These are phyloP conservation scores for Boletus sp. DNA, from an alignment of 768 basidiomycete genomes.

Conservation along the genomic window DNA sequence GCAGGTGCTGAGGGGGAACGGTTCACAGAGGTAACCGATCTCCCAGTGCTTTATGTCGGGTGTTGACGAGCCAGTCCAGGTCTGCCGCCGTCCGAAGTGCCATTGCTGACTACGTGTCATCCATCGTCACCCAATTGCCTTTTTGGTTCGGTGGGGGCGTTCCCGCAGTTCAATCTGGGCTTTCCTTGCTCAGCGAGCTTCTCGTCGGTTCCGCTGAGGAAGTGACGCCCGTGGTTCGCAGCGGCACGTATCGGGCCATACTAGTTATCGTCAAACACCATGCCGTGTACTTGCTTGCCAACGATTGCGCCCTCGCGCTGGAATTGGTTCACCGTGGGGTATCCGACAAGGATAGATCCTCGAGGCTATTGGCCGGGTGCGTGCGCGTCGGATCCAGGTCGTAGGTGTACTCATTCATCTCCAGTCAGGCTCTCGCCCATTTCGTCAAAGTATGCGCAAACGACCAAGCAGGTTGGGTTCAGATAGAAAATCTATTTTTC, in stretches of 20 bases:
- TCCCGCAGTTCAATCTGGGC: conserved; percentile 33
- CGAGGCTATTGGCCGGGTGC: conserved; percentile 70
- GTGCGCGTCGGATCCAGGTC: conserved; percentile 14
- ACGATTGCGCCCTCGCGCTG: conserved; percentile 31
- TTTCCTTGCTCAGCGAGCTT: conserved; percentile 33
- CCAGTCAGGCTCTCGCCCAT: conserved; percentile 45
- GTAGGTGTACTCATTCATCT: conserved; percentile 11
- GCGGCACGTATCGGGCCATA: conserved; percentile 42
- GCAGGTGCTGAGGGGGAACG: conserved; percentile 40
- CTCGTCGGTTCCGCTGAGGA: conserved; percentile 49
- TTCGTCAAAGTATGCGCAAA: conserved; percentile 45
- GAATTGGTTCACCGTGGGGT: conserved; percentile 49
- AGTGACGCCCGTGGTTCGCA: conserved; percentile 47
- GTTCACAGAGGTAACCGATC: conserved; percentile 40
- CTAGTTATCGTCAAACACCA: conserved; percentile 44
- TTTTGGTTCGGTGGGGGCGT: conserved; percentile 3
- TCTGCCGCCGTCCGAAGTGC: conserved; percentile 17
- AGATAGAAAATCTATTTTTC: conserved; percentile 42
- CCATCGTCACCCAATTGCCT: conserved; percentile 11
- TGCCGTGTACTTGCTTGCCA: conserved; percentile 25
- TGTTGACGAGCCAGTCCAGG: conserved; percentile 13
- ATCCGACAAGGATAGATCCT: conserved; percentile 52
- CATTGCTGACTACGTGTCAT: conserved; percentile 23
- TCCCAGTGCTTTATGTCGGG: not conserved
- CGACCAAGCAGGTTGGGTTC: conserved; percentile 32